phyloP scores from a whole-genome alignment of 345 rosid genomes.

The Rhizophora apiculata region DNA sequence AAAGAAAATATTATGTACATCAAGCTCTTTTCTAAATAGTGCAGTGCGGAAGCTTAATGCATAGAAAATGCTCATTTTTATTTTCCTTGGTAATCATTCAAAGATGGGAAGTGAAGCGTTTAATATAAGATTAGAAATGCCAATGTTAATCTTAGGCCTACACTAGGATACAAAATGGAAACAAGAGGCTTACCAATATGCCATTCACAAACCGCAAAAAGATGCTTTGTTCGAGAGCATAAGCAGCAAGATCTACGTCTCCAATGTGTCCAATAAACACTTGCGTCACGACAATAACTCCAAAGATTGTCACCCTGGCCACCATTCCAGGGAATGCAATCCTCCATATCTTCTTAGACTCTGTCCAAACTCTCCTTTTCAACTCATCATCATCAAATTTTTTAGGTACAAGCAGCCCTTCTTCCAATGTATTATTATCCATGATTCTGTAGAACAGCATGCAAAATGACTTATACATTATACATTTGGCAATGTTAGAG shows the following conservation, averaged over 20 bases:
- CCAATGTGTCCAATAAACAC: slow-evolving; percentile 36
- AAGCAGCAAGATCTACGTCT: slow-evolving; percentile 31
- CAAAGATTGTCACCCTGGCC: slow-evolving; percentile 24
- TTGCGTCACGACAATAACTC: slow-evolving; percentile 18
- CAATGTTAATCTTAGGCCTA: too few species aligned
- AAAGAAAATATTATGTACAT: too few species aligned
- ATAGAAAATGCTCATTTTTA: too few species aligned
- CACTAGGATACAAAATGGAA: not conserved
- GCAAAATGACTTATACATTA: not conserved
- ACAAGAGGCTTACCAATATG: slow-evolving; percentile 18
- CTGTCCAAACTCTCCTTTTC: slow-evolving; percentile 20
- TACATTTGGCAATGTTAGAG: too few species aligned
- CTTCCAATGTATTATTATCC: slow-evolving; percentile 10
- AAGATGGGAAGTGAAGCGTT: not conserved
- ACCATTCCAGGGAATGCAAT: slow-evolving; percentile 30
- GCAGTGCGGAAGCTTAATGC: too few species aligned
- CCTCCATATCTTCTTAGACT: slow-evolving; percentile 37
- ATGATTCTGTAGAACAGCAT: not conserved
- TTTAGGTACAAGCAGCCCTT: slow-evolving; percentile 22
- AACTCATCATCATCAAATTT: not conserved
- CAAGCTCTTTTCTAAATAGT: too few species aligned
- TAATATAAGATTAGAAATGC: not conserved
- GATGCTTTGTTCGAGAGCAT: slow-evolving; percentile 30
- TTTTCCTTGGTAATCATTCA: not conserved
- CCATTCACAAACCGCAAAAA: slow-evolving; percentile 29